phyloP scores from a whole-genome alignment of 2,329 filamentous ascomycete genomes.

The Westerdykella ornata region DNA sequence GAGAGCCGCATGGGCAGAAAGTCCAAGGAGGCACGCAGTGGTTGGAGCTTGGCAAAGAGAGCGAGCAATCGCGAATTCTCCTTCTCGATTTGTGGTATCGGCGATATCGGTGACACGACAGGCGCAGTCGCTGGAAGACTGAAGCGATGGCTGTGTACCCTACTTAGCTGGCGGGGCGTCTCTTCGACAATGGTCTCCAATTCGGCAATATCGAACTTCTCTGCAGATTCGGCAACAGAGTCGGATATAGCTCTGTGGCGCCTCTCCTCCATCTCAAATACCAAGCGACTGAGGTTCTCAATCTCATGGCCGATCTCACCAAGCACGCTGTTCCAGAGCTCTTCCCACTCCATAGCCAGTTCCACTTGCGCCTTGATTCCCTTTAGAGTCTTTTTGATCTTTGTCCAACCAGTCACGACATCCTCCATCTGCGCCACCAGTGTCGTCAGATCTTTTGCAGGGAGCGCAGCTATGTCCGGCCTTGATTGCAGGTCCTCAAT shows the following conservation, averaged over 20 bases:
- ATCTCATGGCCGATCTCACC: constrained; percentile 90
- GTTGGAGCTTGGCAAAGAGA: constrained; percentile 92
- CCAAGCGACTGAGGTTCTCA: constrained; percentile 68
- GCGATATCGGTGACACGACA: constrained; percentile 55
- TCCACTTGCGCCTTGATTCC: constrained; percentile 86
- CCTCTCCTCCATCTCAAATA: constrained; percentile 98
- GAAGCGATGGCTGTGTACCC: constrained; percentile 56
- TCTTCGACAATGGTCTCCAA: constrained; percentile 92
- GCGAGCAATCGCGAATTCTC: constrained; percentile 86
- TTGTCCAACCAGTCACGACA: constrained; percentile 76
- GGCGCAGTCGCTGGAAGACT: constrained; percentile 57
- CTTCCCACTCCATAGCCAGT: constrained; percentile 98
- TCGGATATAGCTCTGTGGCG: constrained; percentile 65
- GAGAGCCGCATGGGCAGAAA: constrained; percentile 93
- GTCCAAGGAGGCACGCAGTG: constrained; percentile 82
- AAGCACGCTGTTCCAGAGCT: constrained; percentile 88
- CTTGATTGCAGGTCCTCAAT: constrained; percentile 85
- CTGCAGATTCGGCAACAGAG: constrained; percentile 56
- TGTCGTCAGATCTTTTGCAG: constrained; percentile 61
- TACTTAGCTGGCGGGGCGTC: constrained; percentile 54
- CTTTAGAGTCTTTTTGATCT: constrained; percentile 70
- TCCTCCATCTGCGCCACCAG: constrained; percentile 85
- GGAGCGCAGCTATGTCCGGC: constrained; percentile 64
- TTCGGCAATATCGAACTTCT: constrained; percentile 71
- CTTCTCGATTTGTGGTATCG: constrained; percentile 52